A percentile compares a stretch with the other conserved stretches of the same genome.
Conservation (phyloP, 805 yeast genomes). For the Ogataea ganodermae region DNA sequence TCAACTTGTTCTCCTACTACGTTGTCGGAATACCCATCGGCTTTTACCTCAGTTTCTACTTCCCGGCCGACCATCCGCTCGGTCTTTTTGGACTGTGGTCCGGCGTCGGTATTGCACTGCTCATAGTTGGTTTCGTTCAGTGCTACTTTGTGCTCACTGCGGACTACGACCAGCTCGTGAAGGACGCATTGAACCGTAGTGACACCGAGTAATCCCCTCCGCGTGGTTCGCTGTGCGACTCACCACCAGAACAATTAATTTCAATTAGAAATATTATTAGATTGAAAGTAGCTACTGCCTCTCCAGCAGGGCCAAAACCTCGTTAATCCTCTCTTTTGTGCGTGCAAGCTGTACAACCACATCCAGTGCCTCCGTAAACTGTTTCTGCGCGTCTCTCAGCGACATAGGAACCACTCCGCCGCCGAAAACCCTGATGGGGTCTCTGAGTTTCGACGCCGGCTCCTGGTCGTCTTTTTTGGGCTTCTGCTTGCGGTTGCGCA, state of each 20-base stretch:
- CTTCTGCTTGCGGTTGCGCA: neutral
- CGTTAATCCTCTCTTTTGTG: constrained; percentile 1
- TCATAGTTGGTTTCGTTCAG: constrained; percentile 51
- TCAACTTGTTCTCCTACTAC: constrained; percentile 63
- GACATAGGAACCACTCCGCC: constrained; percentile 32
- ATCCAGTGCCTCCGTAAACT: constrained; percentile 11
- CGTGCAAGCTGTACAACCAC: constrained; percentile 17
- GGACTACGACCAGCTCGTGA: constrained; percentile 51
- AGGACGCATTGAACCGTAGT: constrained; percentile 42
- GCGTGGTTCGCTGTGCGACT: too few species aligned
- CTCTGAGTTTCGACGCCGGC: constrained; percentile 9
- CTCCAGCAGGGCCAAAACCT: neutral
- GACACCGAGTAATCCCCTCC: constrained; percentile 26
- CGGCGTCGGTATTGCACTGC: constrained; percentile 37
- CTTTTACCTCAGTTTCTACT: constrained; percentile 53
- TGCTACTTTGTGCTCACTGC: constrained; percentile 48
- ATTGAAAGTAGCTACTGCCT: too few species aligned
- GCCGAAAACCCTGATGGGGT: constrained; percentile 28
- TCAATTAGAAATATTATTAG: too few species aligned
- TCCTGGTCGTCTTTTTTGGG: neutral
- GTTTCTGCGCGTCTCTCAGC: constrained; percentile 22
- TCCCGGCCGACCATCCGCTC: constrained; percentile 36
- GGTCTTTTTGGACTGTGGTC: constrained; percentile 42
- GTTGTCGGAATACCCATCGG: constrained; percentile 70
- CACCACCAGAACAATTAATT: too few species aligned